A percentile compares a stretch with the other conserved stretches of the same genome.
phyloP scores from a whole-genome alignment of 2,329 filamentous ascomycete genomes.

The Arthrobotrys sphaeroides region DNA sequence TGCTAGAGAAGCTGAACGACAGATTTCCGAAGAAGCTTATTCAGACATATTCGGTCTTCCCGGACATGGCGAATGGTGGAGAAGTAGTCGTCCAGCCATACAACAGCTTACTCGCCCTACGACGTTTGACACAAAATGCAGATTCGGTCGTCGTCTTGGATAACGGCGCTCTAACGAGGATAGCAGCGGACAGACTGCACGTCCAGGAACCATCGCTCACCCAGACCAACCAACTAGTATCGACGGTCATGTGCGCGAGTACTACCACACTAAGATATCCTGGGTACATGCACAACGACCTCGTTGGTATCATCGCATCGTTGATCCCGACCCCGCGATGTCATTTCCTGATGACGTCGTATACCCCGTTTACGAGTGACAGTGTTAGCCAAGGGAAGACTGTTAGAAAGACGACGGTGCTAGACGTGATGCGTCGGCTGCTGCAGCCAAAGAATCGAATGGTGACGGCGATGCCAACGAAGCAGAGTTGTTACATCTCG shows the following conservation, averaged over 20 bases:
- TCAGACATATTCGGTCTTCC: conserved; percentile 98
- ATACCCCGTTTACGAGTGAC: conserved; percentile 96
- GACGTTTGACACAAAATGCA: conserved; percentile 90
- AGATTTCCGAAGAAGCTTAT: conserved; percentile 99
- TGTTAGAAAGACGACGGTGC: conserved; percentile 94
- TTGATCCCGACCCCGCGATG: conserved; percentile 95
- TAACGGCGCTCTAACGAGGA: conserved; percentile 91
- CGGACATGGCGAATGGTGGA: conserved; percentile 83
- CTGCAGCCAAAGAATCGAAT: conserved; percentile 99
- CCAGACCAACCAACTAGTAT: conserved; percentile 96
- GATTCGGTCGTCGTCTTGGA: conserved; percentile 97
- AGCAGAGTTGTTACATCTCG: conserved; percentile 98
- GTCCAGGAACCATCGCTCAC: conserved; percentile 95
- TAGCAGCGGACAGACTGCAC: conserved; percentile 92
- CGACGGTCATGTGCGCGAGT: conserved; percentile 97
- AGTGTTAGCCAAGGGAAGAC: conserved; percentile 97
- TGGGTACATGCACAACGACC: conserved; percentile 99
- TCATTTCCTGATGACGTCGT: conserved; percentile 98
- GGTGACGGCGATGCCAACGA: conserved; percentile 94
- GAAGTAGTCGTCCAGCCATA: conserved; percentile 98
- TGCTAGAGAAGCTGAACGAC: conserved; percentile 95
- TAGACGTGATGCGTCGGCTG: conserved; percentile 95
- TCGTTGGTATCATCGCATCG: conserved; percentile 94
- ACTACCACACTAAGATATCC: conserved; percentile 96
- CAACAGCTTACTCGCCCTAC: conserved; percentile 93